These are phyloP conservation scores for Gynochthodes officinalis DNA, from an alignment of 257 asterid species.

Conservation along the genomic window DNA sequence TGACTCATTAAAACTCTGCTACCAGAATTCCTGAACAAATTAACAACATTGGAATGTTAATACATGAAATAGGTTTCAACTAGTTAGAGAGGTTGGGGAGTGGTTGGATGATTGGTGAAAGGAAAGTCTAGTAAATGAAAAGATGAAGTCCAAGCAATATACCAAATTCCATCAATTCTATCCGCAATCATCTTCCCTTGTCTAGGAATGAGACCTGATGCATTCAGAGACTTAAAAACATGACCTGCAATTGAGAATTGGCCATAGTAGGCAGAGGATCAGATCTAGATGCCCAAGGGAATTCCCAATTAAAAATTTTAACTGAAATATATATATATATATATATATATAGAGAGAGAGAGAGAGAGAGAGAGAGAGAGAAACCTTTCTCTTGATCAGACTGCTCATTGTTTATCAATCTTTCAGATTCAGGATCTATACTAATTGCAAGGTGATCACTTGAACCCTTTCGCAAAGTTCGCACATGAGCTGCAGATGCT, in stretches of 20 bases:
- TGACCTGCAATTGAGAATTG: slow-evolving; percentile 58
- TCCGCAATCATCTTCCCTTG: slow-evolving; percentile 90
- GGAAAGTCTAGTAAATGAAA: neutral
- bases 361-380: too few relatives aligned
- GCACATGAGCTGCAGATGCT: slow-evolving; percentile 77
- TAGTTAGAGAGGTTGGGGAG: neutral
- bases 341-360: too few relatives aligned
- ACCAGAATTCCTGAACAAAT: slow-evolving; percentile 75
- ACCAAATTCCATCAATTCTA: slow-evolving; percentile 92
- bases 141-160: slow-evolving; percentile 21
- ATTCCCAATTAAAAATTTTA: neutral
- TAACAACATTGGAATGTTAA: neutral
- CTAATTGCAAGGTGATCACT: slow-evolving; percentile 81
- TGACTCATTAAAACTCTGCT: slow-evolving; percentile 82
- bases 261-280: slow-evolving; percentile 2
- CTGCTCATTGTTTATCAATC: slow-evolving; percentile 50
- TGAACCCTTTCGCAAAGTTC: slow-evolving; percentile 84
- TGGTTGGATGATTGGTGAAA: neutral
- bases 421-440: slow-evolving; percentile 76
- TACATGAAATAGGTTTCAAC: neutral
- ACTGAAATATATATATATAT: neutral
- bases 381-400: slow-evolving; percentile 87
- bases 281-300: neutral
- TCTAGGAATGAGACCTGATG: slow-evolving; percentile 83
- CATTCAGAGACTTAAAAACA: slow-evolving; percentile 69